Conservation (phyloP, 2,329 filamentous ascomycete species). For the Plenodomus lindquistii region DNA sequence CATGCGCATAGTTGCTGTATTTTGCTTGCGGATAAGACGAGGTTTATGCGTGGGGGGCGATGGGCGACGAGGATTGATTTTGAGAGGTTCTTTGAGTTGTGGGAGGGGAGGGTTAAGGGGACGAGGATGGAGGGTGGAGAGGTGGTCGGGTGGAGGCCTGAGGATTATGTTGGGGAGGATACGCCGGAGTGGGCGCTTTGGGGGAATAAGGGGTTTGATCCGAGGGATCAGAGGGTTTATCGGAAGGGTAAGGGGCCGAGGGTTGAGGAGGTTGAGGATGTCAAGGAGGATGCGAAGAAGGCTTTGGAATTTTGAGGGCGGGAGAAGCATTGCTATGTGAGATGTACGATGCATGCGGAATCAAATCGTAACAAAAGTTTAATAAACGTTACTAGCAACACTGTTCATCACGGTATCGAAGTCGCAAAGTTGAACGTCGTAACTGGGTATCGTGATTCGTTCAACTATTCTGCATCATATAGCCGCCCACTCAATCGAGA, state of each 20-base stretch:
- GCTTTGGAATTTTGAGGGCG: conserved; percentile 15
- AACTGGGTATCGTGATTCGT: not conserved
- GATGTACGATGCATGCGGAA: not conserved
- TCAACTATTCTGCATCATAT: conserved; percentile 59
- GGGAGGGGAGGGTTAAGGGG: conserved; percentile 61
- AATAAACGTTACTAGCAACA: conserved; percentile 6
- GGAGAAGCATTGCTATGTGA: no score
- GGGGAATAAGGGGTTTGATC: conserved; percentile 94
- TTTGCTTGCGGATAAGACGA: conserved; percentile 72
- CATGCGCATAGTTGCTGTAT: conserved; percentile 95
- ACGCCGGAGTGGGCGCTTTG: conserved; percentile 94
- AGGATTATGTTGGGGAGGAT: conserved; percentile 84
- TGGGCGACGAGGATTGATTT: conserved; percentile 97
- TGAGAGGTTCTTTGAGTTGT: conserved; percentile 79
- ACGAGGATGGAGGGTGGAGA: conserved; percentile 49
- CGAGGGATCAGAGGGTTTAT: conserved; percentile 83
- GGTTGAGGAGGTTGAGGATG: conserved; percentile 10
- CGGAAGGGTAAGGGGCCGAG: conserved; percentile 72
- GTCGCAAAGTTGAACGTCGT: not conserved
- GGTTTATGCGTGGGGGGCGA: conserved; percentile 75
- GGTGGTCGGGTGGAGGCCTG: conserved; percentile 71
- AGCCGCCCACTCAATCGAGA: conserved; percentile 91
- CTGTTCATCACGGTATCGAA: no score
- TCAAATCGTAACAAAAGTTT: conserved; percentile 8
- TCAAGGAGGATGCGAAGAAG: conserved; percentile 4